Evolutionary conservation across 2,329 filamentous ascomycete species (phyloP).

Genomic region (Orbilia ellipsospora): DNA sequence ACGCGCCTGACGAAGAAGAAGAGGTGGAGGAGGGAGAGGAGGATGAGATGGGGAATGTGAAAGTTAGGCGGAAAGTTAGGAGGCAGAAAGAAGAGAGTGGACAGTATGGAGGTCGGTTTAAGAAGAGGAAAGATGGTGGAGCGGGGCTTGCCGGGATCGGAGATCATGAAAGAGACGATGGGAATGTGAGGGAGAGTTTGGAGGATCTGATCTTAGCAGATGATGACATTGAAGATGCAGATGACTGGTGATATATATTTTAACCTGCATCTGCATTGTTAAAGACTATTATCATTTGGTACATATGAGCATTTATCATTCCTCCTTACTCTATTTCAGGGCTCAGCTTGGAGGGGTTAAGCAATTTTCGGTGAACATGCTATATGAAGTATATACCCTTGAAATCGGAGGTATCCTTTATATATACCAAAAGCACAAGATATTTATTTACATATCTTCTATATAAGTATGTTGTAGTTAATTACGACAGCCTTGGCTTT

Average conservation of each 20-base stretch:
- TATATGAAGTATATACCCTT: not conserved
- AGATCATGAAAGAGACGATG: slow-evolving; percentile 56
- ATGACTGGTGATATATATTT: slow-evolving; percentile 61
- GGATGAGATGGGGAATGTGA: slow-evolving; percentile 55
- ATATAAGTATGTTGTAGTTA: no score
- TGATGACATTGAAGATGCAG: slow-evolving; percentile 81
- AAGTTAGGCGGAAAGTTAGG: slow-evolving; percentile 56
- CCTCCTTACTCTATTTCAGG: no score
- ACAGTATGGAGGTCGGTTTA: slow-evolving; percentile 45
- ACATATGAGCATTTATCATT: no score
- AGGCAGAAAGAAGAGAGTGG: slow-evolving; percentile 52
- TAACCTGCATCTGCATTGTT: not conserved
- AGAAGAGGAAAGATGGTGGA: slow-evolving; percentile 62
- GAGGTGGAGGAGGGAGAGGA: slow-evolving; percentile 64
- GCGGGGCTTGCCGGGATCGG: slow-evolving; percentile 58
- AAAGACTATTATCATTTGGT: slow-evolving; percentile 1
- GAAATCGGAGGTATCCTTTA: not conserved
- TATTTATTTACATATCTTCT: no score
- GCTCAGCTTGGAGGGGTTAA: no score
- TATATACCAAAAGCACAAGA: no score
- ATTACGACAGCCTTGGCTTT: no score
- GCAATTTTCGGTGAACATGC: no score
- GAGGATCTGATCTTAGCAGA: slow-evolving; percentile 77
- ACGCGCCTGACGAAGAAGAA: slow-evolving; percentile 61
- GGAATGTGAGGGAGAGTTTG: slow-evolving; percentile 68